phyloP scores from a whole-genome alignment of 2,329 filamentous ascomycete genomes.

The Arthrinium phaeospermum region DNA sequence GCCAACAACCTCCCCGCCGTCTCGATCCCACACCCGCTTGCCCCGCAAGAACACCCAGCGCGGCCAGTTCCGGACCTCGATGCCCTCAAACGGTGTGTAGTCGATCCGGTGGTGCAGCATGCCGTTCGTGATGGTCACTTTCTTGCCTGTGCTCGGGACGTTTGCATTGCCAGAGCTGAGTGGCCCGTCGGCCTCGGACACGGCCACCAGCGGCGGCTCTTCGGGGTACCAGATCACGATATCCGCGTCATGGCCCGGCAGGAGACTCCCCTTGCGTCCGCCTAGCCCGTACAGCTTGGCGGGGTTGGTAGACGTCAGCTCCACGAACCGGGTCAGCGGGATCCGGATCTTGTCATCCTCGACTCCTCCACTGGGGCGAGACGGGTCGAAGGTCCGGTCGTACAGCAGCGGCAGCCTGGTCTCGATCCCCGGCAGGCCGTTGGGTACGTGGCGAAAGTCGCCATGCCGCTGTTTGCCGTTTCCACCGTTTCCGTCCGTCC shows the following conservation, averaged over 20 bases:
- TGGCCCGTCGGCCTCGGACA: background rate
- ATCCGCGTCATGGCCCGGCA: slow-evolving; percentile 61
- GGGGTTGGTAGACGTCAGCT: slow-evolving; percentile 59
- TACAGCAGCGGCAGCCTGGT: slow-evolving; percentile 57
- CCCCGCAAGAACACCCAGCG: slow-evolving; percentile 65
- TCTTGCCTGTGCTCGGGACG: slow-evolving; percentile 50
- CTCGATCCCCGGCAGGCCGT: slow-evolving; percentile 63
- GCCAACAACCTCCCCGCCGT: slow-evolving; percentile 55
- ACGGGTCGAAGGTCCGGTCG: slow-evolving; percentile 28
- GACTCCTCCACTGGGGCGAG: background rate
- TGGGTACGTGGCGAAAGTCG: slow-evolving; percentile 62
- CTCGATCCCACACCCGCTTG: slow-evolving; percentile 62
- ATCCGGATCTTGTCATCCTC: slow-evolving; percentile 37
- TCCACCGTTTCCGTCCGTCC: slow-evolving; percentile 42
- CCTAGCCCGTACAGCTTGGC: slow-evolving; percentile 64
- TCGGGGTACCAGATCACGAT: slow-evolving; percentile 56
- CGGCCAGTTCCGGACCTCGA: slow-evolving; percentile 63
- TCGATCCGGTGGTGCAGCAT: slow-evolving; percentile 67
- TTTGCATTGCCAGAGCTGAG: background rate
- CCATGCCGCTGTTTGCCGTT: slow-evolving; percentile 48
- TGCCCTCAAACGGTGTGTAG: slow-evolving; percentile 67
- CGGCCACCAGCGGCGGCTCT: background rate
- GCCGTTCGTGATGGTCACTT: slow-evolving; percentile 54
- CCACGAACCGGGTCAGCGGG: slow-evolving; percentile 55
- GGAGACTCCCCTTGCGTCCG: slow-evolving; percentile 53